Evolutionary conservation across 1,284 basidiomycete species (phyloP).

Genomic region (Cryptococcus hybrid): DNA sequence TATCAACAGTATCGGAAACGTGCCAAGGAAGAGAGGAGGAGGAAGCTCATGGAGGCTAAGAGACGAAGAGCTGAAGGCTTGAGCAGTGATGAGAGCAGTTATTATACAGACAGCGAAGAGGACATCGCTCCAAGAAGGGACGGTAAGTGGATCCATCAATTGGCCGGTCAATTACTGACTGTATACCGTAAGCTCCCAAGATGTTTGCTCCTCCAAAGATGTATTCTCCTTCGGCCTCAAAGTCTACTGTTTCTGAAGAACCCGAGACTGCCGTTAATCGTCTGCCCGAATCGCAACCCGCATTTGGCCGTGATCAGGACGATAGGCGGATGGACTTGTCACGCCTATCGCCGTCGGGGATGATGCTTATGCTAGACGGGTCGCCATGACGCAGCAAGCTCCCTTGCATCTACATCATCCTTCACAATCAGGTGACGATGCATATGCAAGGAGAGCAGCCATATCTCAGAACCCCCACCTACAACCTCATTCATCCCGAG

Average conservation of each 20-base stretch:
- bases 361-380: slow-evolving; percentile 24
- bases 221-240: slow-evolving; percentile 27
- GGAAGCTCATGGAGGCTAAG: slow-evolving; percentile 23
- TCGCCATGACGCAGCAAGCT: slow-evolving; percentile 10
- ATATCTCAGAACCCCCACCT: slow-evolving; percentile 18
- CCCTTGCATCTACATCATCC: neutral
- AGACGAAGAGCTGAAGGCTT: slow-evolving; percentile 26
- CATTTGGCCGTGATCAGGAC: neutral
- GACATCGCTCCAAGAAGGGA: slow-evolving; percentile 42
- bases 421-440: slow-evolving; percentile 38
- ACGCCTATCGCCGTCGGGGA: slow-evolving; percentile 3
- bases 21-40: slow-evolving; percentile 33
- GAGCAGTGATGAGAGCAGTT: slow-evolving; percentile 37
- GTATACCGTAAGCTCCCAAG: slow-evolving; percentile 31
- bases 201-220: slow-evolving; percentile 45
- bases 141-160: slow-evolving; percentile 29
- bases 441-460: slow-evolving; percentile 37
- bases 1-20: slow-evolving; percentile 45
- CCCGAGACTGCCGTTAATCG: slow-evolving; percentile 6
- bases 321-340: too few relatives aligned
- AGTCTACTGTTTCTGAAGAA: slow-evolving; percentile 2
- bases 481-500: neutral
- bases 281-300: slow-evolving; percentile 1
- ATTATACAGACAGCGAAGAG: slow-evolving; percentile 44
- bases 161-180: neutral